These are phyloP conservation scores for Russula ochroleuca DNA, from an alignment of 768 basidiomycete species.

Conservation along the genomic window DNA sequence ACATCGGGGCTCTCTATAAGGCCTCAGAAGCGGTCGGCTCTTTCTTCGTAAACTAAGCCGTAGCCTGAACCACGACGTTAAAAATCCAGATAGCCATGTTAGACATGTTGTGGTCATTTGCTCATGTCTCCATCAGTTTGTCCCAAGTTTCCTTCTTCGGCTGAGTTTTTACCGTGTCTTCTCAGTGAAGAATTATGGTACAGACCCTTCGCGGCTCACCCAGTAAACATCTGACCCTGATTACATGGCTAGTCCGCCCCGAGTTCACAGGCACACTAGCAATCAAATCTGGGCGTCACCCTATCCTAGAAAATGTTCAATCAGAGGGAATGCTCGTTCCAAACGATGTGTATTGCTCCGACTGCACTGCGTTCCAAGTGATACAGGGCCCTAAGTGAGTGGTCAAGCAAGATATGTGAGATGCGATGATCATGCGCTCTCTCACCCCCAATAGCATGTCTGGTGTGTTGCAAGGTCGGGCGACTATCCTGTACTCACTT, in stretches of 20 bases:
- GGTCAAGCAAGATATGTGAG: slow-evolving; percentile 8
- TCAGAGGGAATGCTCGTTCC: slow-evolving; percentile 67
- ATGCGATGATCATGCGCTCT: slow-evolving; percentile 13
- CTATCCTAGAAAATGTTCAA: slow-evolving; percentile 73
- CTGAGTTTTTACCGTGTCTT: not conserved
- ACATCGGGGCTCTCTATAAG: slow-evolving; percentile 81
- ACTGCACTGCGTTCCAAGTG: slow-evolving; percentile 82
- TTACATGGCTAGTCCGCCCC: slow-evolving; percentile 62
- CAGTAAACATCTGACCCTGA: not conserved
- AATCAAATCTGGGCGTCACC: slow-evolving; percentile 85
- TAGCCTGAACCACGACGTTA: not conserved
- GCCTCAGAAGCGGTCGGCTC: slow-evolving; percentile 77
- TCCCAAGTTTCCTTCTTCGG: not conserved
- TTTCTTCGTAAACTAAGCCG: not conserved
- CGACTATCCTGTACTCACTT: not conserved
- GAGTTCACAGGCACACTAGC: slow-evolving; percentile 89
- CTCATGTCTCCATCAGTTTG: slow-evolving; percentile 77
- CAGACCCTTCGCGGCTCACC: not conserved
- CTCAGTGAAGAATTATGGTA: slow-evolving; percentile 50
- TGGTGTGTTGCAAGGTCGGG: slow-evolving; percentile 34
- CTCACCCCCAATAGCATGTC: slow-evolving; percentile 50
- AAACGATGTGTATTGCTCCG: slow-evolving; percentile 88
- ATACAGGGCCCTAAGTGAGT: slow-evolving; percentile 86
- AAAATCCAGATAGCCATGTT: slow-evolving; percentile 66
- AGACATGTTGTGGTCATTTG: slow-evolving; percentile 89